phyloP scores from a whole-genome alignment of 176 grass and related monocot genomes.

The Phoenix dactylifera region DNA sequence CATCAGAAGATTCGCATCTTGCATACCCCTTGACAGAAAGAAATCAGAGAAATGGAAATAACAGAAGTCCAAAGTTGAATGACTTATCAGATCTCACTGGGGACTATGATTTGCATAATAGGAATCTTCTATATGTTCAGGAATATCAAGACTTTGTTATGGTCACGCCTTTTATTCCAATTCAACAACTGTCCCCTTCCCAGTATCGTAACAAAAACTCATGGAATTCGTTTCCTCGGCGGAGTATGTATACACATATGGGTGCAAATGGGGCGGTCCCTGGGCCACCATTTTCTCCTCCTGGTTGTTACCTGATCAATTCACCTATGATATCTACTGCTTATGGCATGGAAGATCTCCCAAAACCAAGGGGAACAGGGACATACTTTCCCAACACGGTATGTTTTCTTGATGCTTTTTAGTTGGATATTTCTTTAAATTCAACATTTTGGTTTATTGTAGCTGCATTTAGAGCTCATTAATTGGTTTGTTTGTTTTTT shows the following conservation, averaged over 20 bases:
- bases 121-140: slow-evolving; percentile 46
- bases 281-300: slow-evolving; percentile 29
- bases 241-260: slow-evolving; percentile 36
- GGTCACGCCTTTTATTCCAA: slow-evolving; percentile 27
- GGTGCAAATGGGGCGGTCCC: slow-evolving; percentile 35
- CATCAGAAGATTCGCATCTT: slow-evolving; percentile 20
- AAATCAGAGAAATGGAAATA: slow-evolving; percentile 24
- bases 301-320: slow-evolving; percentile 41
- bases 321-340: slow-evolving; percentile 22
- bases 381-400: slow-evolving; percentile 80
- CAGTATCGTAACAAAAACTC: slow-evolving; percentile 41
- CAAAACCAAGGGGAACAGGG: slow-evolving; percentile 60
- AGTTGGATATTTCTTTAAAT: no score
- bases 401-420: slow-evolving; percentile 9
- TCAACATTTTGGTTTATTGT: no score
- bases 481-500: slow-evolving; percentile 1
- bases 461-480: no score
- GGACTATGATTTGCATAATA: slow-evolving; percentile 28
- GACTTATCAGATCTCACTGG: slow-evolving; percentile 52
- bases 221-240: slow-evolving; percentile 44
- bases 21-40: slow-evolving; percentile 10
- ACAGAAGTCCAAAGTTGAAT: slow-evolving; percentile 18
- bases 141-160: slow-evolving; percentile 24
- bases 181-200: slow-evolving; percentile 21
- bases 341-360: slow-evolving; percentile 46